Conservation (phyloP, 2,329 filamentous ascomycete genomes). For the Colletotrichum sp. region DNA sequence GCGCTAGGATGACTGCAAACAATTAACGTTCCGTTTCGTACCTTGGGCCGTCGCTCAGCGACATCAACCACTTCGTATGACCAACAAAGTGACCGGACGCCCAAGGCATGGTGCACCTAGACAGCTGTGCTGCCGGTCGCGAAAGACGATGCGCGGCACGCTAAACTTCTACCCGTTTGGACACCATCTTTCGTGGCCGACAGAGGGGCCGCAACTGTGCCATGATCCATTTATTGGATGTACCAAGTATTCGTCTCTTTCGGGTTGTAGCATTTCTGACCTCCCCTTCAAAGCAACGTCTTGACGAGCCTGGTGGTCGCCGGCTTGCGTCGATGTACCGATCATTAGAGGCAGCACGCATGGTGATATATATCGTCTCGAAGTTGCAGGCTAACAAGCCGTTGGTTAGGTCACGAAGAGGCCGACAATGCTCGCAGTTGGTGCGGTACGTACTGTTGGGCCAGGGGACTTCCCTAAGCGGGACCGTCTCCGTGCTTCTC, state of each 20-base stretch:
- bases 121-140: neutral
- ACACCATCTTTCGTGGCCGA: neutral
- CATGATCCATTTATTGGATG: neutral
- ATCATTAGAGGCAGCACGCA: neutral
- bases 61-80: neutral
- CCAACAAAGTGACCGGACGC: neutral
- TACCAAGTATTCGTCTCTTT: neutral
- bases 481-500: constrained; percentile 5
- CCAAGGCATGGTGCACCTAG: neutral
- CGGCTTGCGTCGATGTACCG: neutral
- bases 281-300: neutral
- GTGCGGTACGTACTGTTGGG: neutral
- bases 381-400: neutral
- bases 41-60: constrained; percentile 1
- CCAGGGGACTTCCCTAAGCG: neutral
- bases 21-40: constrained; percentile 23
- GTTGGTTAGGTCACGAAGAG: neutral
- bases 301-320: neutral
- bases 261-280: neutral
- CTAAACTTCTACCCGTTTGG: neutral
- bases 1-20: constrained; percentile 18
- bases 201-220: neutral
- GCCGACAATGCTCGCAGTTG: neutral
- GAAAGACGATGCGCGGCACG: neutral
- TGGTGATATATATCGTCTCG: neutral